A percentile compares a stretch with the other conserved stretches of the same genome.
Conservation (phyloP, 2,329 filamentous ascomycete genomes). For the Neonectria punicea region DNA sequence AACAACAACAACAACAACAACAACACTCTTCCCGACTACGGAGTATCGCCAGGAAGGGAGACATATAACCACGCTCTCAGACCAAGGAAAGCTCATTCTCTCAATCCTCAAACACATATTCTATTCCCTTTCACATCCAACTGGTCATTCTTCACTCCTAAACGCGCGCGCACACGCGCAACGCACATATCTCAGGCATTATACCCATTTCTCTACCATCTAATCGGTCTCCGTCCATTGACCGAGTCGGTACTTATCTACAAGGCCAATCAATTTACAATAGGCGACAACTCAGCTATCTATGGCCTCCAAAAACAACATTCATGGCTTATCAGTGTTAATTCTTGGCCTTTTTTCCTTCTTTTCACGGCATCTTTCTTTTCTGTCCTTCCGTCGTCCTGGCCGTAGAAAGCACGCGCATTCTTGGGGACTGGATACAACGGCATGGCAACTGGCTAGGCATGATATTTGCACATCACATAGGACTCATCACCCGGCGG, state of each 20-base stretch:
- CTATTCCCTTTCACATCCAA: neutral
- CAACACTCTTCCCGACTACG: neutral
- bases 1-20: no score
- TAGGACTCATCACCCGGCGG: conserved; percentile 3
- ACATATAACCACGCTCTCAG: neutral
- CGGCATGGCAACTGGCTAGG: neutral
- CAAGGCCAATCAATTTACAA: neutral
- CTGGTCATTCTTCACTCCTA: neutral
- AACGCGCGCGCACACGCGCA: conserved; percentile 3
- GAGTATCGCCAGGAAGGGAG: neutral
- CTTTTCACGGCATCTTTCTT: neutral
- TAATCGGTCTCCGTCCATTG: conserved; percentile 5
- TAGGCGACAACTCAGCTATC: neutral
- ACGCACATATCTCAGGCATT: conserved; percentile 9
- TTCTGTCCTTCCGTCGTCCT: neutral
- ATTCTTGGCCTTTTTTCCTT: neutral
- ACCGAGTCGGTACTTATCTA: neutral
- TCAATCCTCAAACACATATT: neutral
- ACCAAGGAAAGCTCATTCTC: neutral
- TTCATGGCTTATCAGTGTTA: neutral
- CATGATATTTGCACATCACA: conserved; percentile 20
- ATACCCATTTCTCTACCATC: conserved; percentile 10
- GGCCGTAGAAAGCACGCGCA: neutral
- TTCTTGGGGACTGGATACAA: conserved; percentile 14
- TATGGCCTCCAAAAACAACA: neutral